Evolutionary conservation across 2,329 filamentous ascomycete genomes (phyloP).

Genomic region (Xylariomycetidae sp.): DNA sequence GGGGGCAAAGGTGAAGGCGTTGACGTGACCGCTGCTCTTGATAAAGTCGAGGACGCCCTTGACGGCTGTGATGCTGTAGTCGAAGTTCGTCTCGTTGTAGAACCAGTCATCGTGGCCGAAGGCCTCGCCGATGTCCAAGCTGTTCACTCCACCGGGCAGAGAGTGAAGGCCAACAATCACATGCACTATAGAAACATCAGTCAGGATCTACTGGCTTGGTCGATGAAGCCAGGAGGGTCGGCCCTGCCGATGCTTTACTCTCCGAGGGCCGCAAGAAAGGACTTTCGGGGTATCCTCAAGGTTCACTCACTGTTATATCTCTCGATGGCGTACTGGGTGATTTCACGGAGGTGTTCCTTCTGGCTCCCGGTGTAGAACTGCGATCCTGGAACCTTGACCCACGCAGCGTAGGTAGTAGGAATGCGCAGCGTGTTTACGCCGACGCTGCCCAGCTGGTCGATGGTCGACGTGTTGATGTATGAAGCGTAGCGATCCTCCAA

Average conservation of each 20-base stretch:
- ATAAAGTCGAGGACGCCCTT: too few species aligned
- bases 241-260: too few species aligned
- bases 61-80: too few species aligned
- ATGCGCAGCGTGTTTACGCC: constrained; percentile 30
- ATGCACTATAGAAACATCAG: too few species aligned
- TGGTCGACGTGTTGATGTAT: constrained; percentile 24
- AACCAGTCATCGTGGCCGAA: constrained; percentile 29
- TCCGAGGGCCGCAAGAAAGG: too few species aligned
- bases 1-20: constrained; percentile 29
- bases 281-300: too few species aligned
- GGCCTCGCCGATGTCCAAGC: constrained; percentile 27
- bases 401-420: constrained; percentile 31
- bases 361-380: constrained; percentile 30
- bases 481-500: constrained; percentile 25
- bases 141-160: constrained; percentile 18
- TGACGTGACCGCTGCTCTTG: constrained; percentile 18
- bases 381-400: constrained; percentile 29
- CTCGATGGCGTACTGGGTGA: constrained; percentile 30
- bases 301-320: too few species aligned
- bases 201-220: too few species aligned
- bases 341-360: constrained; percentile 20
- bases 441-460: constrained; percentile 27
- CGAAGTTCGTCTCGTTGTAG: too few species aligned
- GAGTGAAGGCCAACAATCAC: constrained; percentile 29
- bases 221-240: too few species aligned